These are phyloP conservation scores for Teratosphaeriaceae sp. DNA, from an alignment of 2,329 filamentous ascomycete genomes.

Conservation along the genomic window DNA sequence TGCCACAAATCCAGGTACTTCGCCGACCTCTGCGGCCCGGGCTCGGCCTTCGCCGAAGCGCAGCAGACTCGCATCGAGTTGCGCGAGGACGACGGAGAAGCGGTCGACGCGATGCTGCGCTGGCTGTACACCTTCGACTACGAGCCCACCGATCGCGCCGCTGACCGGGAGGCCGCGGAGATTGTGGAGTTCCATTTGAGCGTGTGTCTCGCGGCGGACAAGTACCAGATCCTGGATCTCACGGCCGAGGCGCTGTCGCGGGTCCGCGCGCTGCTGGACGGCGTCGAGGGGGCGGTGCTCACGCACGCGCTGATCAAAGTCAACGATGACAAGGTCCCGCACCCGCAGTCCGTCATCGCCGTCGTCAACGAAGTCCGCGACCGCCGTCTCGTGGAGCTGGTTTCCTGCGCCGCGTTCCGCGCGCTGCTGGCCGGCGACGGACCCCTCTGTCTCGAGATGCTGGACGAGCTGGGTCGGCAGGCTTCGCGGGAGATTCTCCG, in stretches of 20 bases:
- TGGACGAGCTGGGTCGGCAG: too few relatives aligned
- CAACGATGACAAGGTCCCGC: not conserved
- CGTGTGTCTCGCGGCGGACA: slow-evolving; percentile 7
- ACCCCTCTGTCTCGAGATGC: too few relatives aligned
- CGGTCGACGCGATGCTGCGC: slow-evolving; percentile 9
- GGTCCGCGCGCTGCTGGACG: not conserved
- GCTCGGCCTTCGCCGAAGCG: slow-evolving; percentile 1
- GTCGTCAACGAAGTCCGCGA: not conserved
- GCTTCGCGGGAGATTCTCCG: too few relatives aligned
- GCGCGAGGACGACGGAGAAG: slow-evolving; percentile 8
- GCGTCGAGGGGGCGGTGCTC: not conserved
- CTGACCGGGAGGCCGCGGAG: not conserved
- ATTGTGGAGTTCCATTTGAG: slow-evolving; percentile 7
- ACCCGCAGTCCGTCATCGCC: not conserved
- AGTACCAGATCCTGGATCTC: slow-evolving; percentile 3
- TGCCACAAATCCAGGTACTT: slow-evolving; percentile 9
- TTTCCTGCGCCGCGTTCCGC: too few relatives aligned
- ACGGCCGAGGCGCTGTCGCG: slow-evolving; percentile 1
- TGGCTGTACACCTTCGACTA: slow-evolving; percentile 12
- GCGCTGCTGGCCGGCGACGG: too few relatives aligned
- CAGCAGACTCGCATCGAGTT: slow-evolving; percentile 3
- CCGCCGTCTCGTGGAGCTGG: not conserved
- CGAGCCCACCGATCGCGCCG: not conserved
- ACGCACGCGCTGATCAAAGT: not conserved
- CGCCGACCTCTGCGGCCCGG: slow-evolving; percentile 2